These are phyloP conservation scores for Platismatia glauca DNA, from an alignment of 495 filamentous ascomycete species.

Conservation along the genomic window DNA sequence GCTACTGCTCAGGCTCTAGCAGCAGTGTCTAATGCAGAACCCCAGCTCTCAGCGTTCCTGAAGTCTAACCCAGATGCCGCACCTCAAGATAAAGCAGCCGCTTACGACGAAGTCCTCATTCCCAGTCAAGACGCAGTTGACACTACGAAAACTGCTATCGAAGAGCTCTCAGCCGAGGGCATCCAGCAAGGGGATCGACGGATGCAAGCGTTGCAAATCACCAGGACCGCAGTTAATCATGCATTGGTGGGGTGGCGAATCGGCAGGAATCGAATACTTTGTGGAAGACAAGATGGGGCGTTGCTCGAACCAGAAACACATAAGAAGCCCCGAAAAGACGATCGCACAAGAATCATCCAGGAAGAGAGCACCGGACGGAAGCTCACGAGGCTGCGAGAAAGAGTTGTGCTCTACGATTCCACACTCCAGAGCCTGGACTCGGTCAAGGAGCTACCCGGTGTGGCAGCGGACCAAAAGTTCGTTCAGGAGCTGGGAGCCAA, in stretches of 20 bases:
- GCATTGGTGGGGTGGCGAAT: slow-evolving; percentile 89
- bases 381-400: slow-evolving; percentile 72
- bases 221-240: slow-evolving; percentile 86
- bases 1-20: slow-evolving; percentile 71
- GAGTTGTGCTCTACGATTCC: slow-evolving; percentile 86
- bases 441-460: slow-evolving; percentile 78
- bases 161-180: slow-evolving; percentile 75
- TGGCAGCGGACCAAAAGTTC: slow-evolving; percentile 76
- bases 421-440: slow-evolving; percentile 84
- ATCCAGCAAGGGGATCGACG: slow-evolving; percentile 75
- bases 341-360: slow-evolving; percentile 38
- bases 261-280: slow-evolving; percentile 81
- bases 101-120: slow-evolving; percentile 84
- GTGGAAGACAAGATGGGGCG: slow-evolving; percentile 68
- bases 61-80: slow-evolving; percentile 32
- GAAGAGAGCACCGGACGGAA: slow-evolving; percentile 55
- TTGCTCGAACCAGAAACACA: slow-evolving; percentile 44
- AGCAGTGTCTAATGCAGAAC: slow-evolving; percentile 45
- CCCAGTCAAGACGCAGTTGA: slow-evolving; percentile 92
- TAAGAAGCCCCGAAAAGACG: slow-evolving; percentile 47
- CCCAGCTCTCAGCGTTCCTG: slow-evolving; percentile 44
- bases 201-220: slow-evolving; percentile 90
- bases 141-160: slow-evolving; percentile 83
- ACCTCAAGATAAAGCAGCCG: slow-evolving; percentile 55
- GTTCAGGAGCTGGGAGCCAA: slow-evolving; percentile 68